phyloP scores from a whole-genome alignment of 345 rosid species.

The Adansonia digitata region DNA sequence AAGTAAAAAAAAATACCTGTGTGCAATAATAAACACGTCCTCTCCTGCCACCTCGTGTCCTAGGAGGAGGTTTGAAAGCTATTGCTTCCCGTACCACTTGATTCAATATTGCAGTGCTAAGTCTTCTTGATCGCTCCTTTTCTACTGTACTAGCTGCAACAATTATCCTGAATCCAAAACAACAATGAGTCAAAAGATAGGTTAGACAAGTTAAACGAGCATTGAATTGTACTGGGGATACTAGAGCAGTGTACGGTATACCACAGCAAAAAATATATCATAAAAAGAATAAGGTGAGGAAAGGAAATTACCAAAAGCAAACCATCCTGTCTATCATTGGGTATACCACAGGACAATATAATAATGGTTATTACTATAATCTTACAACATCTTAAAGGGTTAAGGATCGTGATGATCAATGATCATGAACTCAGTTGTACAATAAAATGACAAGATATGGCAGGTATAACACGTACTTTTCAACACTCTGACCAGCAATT shows the following conservation, averaged over 20 bases:
- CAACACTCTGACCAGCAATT: constrained; percentile 78
- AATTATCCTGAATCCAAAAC: constrained; percentile 52
- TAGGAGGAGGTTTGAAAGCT: constrained; percentile 90
- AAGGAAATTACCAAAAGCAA: background rate
- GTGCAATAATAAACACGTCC: constrained; percentile 92
- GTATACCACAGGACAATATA: background rate
- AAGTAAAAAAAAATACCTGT: constrained; percentile 49
- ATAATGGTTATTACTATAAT: background rate
- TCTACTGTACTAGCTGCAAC: constrained; percentile 72
- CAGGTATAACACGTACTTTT: constrained; percentile 48
- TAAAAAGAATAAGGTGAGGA: background rate
- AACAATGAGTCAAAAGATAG: background rate
- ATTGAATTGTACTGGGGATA: background rate
- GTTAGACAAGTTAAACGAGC: background rate
- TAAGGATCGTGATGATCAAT: background rate
- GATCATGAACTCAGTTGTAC: background rate
- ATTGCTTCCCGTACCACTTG: constrained; percentile 82
- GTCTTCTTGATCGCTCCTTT: constrained; percentile 90
- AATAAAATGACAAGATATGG: background rate
- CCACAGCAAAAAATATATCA: background rate
- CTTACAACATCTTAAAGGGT: background rate
- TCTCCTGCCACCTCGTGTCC: constrained; percentile 84
- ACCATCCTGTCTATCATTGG: background rate
- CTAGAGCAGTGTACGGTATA: background rate
- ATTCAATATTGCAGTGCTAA: constrained; percentile 73